Evolutionary conservation across 192 early-diverging fungal genomes (phyloP).

Genomic region (Rhizoclosmatium sp.): DNA sequence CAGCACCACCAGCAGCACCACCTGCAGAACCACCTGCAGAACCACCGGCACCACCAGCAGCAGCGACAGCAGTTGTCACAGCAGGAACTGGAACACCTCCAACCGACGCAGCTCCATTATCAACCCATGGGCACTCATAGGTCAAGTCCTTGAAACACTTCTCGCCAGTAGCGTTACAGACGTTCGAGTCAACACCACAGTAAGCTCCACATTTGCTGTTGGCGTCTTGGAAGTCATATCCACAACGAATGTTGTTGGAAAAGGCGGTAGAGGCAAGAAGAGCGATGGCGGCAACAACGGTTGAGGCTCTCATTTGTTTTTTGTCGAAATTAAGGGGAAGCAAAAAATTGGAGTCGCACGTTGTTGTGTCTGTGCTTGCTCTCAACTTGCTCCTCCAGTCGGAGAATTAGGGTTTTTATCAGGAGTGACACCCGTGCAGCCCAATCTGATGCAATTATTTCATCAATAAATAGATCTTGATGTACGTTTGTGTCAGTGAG

Average conservation of each 20-base stretch:
- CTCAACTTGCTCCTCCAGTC: neutral
- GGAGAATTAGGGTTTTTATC: neutral
- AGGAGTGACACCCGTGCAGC: neutral
- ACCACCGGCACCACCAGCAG: neutral
- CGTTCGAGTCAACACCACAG: neutral
- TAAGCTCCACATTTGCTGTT: conserved; percentile 12
- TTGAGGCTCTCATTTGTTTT: neutral
- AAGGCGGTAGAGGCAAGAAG: neutral
- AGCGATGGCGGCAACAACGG: neutral
- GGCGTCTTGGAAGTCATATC: neutral
- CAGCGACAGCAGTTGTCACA: neutral
- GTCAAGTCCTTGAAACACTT: neutral
- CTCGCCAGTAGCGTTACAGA: neutral
- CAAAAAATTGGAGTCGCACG: neutral
- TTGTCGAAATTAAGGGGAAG: neutral
- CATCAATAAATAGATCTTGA: too few species aligned
- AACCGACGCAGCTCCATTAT: neutral
- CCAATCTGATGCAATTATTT: too few species aligned
- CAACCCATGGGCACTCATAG: neutral
- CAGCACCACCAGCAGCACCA: neutral
- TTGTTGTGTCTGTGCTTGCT: conserved; percentile 11
- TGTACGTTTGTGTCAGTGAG: too few species aligned
- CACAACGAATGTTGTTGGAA: conserved; percentile 1
- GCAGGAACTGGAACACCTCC: neutral
- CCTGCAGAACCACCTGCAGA: neutral